Evolutionary conservation across 306 rosid genomes (phyloP).

Genomic region (Trifolium subterraneum): DNA sequence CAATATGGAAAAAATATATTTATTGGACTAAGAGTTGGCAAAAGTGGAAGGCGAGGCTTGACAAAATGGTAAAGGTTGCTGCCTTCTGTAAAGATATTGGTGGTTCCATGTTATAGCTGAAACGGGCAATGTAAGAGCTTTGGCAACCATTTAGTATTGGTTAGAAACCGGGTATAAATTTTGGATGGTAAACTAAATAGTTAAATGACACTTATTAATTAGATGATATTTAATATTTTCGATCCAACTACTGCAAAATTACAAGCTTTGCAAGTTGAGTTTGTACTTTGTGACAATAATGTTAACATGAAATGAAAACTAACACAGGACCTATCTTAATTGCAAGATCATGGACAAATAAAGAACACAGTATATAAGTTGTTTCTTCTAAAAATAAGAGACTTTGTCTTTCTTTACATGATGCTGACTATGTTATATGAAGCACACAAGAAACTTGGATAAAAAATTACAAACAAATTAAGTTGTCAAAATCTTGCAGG

Average conservation of each 20-base stretch:
- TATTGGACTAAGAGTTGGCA: not conserved
- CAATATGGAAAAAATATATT: constrained; percentile 14
- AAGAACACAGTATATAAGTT: constrained; percentile 1
- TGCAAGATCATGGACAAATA: not conserved
- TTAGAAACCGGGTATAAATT: constrained; percentile 18
- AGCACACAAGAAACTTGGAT: not conserved
- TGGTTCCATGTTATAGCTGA: constrained; percentile 16
- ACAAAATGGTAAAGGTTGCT: constrained; percentile 1
- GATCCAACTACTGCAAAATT: constrained; percentile 16
- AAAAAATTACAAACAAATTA: constrained; percentile 20
- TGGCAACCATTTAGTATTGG: not conserved
- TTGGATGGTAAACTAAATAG: constrained; percentile 1
- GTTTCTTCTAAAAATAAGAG: not conserved
- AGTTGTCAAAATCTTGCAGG: constrained; percentile 24
- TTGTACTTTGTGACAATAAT: constrained; percentile 8
- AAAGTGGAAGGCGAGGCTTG: constrained; percentile 9
- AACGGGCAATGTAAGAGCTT: constrained; percentile 8
- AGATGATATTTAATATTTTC: not conserved
- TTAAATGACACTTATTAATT: not conserved
- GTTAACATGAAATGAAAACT: constrained; percentile 1
- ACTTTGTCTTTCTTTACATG: constrained; percentile 1
- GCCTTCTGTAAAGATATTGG: not conserved
- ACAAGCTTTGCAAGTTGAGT: constrained; percentile 2
- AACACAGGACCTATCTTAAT: not conserved
- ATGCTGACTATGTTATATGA: not conserved